Conservation (phyloP, 2,329 filamentous ascomycete genomes). For the Ambrosiella xylebori region DNA sequence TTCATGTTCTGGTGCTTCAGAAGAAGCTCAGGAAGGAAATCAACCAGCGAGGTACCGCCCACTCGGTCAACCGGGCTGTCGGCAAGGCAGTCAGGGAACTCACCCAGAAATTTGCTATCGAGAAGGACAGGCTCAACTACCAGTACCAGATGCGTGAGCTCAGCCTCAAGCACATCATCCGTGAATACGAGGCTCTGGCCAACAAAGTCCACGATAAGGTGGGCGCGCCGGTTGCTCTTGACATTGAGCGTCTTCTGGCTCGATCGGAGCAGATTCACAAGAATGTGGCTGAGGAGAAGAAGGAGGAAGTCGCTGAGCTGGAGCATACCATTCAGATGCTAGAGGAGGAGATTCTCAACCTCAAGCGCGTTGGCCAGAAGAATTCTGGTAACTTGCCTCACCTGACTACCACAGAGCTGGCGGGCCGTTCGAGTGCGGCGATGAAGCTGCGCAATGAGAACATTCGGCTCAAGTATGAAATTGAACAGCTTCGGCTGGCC, state of each 20-base stretch:
- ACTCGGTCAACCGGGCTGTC: neutral
- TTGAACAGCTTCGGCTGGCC: neutral
- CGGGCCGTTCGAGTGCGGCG: neutral
- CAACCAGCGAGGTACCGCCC: neutral
- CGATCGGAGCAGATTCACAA: neutral
- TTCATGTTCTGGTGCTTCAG: neutral
- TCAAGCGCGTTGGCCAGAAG: neutral
- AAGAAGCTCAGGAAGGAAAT: neutral
- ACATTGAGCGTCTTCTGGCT: neutral
- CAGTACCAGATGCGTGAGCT: neutral
- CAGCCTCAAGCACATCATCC: neutral
- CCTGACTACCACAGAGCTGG: neutral
- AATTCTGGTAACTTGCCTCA: neutral
- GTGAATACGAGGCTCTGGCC: neutral
- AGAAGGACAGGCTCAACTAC: neutral
- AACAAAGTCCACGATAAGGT: neutral
- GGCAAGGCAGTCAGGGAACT: neutral
- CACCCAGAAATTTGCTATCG: neutral
- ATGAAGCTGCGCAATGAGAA: slow-evolving; percentile 1
- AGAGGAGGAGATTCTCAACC: neutral
- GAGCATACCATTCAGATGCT: neutral
- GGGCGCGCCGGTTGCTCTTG: neutral
- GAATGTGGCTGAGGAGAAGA: neutral
- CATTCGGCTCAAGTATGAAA: neutral
- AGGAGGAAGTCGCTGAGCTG: neutral